Evolutionary conservation across 163 green algal species (phyloP), one percentile per base, ranked within the genome.

Genomic region (Trebouxiophyceae sp.): DNA sequence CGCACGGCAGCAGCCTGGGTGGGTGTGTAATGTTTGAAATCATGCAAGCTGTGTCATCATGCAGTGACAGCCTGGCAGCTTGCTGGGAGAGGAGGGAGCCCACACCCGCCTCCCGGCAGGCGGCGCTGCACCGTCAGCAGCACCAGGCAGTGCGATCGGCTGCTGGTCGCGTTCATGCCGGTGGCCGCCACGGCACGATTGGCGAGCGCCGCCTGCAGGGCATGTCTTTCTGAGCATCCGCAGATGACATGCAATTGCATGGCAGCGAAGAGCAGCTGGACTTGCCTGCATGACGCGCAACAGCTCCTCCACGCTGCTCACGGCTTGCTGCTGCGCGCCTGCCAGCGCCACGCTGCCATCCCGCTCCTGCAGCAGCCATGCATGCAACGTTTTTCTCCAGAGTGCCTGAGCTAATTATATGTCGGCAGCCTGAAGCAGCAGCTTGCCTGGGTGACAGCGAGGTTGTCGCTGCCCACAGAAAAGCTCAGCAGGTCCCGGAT

Each of bases 141-240:
- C 3, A 91, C 75, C 3, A 93, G 69, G 66, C 76, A 86, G 68
- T 96, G 89, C 19, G 74, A 87, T 45, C 89, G 79, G 60, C 78
- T 89, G 34, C 72, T 86, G 22, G 59, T 54, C 27, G 76, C 67
- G 66, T 95, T 95, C 87, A 95, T 94, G 6, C 77, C 80, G 16
- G 88, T 95, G 24, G 77, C 68, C 24, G 81, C 78, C 24, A 86
- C 80, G 0, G 80, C 77, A 3, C 88, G 74, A 28, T 74, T 70
- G 27, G 69, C 62, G 29, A 90, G 24, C 59, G 72, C 81, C 3
- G 54, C 32, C 22, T 75, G 33, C 23, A 75, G 47, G 33, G 45
- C 61, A 16, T 54, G 23, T 22, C 23, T 59, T 46, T 54, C 47
- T 64, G 55, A n/a, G 29, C 20, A 33, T 20, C 59, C 59, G n/a